Evolutionary conservation across 257 asterid genomes (phyloP).

Genomic region (Cinchona pubescens): DNA sequence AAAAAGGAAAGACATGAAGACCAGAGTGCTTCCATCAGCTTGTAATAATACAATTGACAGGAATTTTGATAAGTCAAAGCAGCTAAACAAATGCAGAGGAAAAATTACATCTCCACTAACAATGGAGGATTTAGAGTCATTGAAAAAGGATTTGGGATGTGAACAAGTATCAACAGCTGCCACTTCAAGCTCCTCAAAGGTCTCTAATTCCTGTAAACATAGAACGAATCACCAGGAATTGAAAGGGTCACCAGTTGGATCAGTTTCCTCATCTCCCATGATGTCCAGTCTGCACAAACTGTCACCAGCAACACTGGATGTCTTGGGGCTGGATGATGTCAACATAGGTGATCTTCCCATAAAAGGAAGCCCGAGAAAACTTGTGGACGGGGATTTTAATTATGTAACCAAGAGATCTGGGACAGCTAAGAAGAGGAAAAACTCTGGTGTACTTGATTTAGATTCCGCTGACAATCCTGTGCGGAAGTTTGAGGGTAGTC

Average conservation of each 20-base stretch:
- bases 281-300: conserved; percentile 31
- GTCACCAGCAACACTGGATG: conserved; percentile 35
- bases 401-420: conserved; percentile 26
- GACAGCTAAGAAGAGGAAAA: conserved; percentile 35
- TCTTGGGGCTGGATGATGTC: conserved; percentile 33
- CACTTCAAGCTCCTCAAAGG: conserved; percentile 91
- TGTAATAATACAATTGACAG: conserved; percentile 31
- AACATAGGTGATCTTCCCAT: conserved; percentile 27
- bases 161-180: conserved; percentile 65
- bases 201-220: conserved; percentile 67
- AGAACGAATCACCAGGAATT: conserved; percentile 43
- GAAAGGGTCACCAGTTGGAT: conserved; percentile 80
- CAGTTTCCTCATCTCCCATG: conserved; percentile 92
- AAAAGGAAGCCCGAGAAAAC: conserved; percentile 34
- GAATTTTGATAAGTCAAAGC: conserved; percentile 39
- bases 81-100: conserved; percentile 33
- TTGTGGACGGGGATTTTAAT: conserved; percentile 33
- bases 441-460: conserved; percentile 16
- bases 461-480: conserved; percentile 19
- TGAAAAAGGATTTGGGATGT: conserved; percentile 66
- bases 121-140: conserved; percentile 52
- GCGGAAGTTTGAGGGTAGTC: conserved; percentile 28
- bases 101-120: conserved; percentile 37
- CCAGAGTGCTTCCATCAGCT: conserved; percentile 30
- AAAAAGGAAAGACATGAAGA: conserved; percentile 31